Evolutionary conservation across 768 basidiomycete species (phyloP), one percentile per base, ranked within the genome.

Genomic region (Boletus tomentosulus): DNA sequence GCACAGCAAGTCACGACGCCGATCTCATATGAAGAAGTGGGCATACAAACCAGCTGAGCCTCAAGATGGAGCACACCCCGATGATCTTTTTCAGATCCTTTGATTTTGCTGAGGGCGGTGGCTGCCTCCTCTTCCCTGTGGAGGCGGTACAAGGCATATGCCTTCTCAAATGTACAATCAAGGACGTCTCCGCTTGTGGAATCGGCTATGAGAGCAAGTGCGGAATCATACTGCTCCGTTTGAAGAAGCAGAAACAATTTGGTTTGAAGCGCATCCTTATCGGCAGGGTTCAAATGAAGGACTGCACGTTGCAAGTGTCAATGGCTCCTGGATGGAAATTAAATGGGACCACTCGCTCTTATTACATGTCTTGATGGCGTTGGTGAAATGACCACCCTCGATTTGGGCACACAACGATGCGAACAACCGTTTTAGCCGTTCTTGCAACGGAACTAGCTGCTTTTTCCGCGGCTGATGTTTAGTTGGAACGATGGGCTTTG

Each of bases 301-400:
- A 95, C 94, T 96, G 58, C 39, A 46, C 58, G 24, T 47, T 52
- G 55, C 56, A 54, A 35, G 55, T 33, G 58, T 63, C 56, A 66
- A 51, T 54, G 37, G 38, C 56, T 59, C 54, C 55, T 55, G 50
- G 65, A 55, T 60, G 53, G 54, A 57, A 27, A 59, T 56, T 60
- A 62, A 60, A 37, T 49, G 53, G 37, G 31, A 56, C 53, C 52
- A 76, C 83, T 54, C 62, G 92, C 94, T 88, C 76, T 92, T 93
- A 71, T 92, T 87, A 75, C 91, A 94, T 57, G 93, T 94, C 79
- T 86, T 91, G 65, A 93, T 79, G 27, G 92, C 92, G 62, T 92
- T 92, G 42, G 73, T 71, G 66, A 92, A 86, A 72, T 94, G 85
- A 2, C 87, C 89, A n/a, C 87, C 91, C 57, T 95, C 91, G 61